A percentile compares a stretch with the other conserved stretches of the same genome.
These are phyloP conservation scores for Russula sp. DNA, from an alignment of 768 basidiomycete genomes.

Conservation along the genomic window DNA sequence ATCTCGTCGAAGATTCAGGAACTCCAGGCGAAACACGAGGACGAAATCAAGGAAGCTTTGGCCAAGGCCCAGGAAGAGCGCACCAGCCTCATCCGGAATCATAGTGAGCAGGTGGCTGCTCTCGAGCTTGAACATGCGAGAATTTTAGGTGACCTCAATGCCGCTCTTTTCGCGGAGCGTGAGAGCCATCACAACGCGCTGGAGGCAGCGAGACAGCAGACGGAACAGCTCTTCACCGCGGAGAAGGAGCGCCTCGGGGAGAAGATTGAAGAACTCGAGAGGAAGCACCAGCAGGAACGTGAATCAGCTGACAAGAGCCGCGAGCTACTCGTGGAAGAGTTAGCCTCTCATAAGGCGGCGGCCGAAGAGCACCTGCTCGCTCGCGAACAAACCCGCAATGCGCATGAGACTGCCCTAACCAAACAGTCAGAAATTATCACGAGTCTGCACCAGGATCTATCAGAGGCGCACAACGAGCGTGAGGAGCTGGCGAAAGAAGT, in stretches of 20 bases:
- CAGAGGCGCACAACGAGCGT: constrained; percentile 35
- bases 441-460: constrained; percentile 47
- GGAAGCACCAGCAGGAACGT: constrained; percentile 44
- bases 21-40: constrained; percentile 5
- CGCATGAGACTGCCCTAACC: constrained; percentile 39
- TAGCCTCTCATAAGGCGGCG: constrained; percentile 44
- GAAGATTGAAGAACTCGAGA: constrained; percentile 45
- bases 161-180: constrained; percentile 35
- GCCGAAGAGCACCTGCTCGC: constrained; percentile 38
- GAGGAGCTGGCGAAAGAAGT: constrained; percentile 39
- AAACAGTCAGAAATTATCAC: constrained; percentile 46
- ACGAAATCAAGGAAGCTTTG: constrained; percentile 6
- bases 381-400: constrained; percentile 30
- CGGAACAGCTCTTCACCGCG: constrained; percentile 35
- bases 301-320: constrained; percentile 36
- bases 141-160: constrained; percentile 33
- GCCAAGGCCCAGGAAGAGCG: constrained; percentile 4
- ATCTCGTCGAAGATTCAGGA: constrained; percentile 25
- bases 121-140: constrained; percentile 14
- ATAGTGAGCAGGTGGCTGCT: constrained; percentile 3
- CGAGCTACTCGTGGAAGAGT: constrained; percentile 44
- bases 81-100: background rate
- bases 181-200: constrained; percentile 34
- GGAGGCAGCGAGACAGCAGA: constrained; percentile 33
- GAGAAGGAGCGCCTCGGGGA: constrained; percentile 44